Percentiles rank a stretch among this genome's conserved stretches.
Conservation (phyloP, 2,329 filamentous ascomycete species). For the Lasiodiplodia sp. region DNA sequence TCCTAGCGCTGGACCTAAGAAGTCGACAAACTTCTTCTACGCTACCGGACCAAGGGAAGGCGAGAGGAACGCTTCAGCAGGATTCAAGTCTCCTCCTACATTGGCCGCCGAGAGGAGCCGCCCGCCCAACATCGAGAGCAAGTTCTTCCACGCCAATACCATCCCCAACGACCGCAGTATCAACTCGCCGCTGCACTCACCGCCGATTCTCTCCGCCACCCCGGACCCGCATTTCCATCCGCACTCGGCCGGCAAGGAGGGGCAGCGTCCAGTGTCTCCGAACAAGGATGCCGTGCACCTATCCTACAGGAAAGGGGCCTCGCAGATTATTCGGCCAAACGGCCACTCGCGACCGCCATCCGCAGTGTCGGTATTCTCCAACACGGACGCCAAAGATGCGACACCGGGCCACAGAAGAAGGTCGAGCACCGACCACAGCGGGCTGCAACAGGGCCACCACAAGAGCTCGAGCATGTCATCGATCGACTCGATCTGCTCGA, state of each 20-base stretch:
- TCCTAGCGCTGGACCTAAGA: conserved; percentile 43
- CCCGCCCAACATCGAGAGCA: conserved; percentile 47
- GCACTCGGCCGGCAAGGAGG: conserved; percentile 34
- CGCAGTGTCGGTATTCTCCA: conserved; percentile 33
- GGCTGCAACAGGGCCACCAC: conserved; percentile 41
- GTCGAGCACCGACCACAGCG: conserved; percentile 43
- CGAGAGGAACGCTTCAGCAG: conserved; percentile 34
- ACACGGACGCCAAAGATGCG: conserved; percentile 19
- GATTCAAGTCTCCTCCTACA: conserved; percentile 45
- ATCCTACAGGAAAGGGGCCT: conserved; percentile 58
- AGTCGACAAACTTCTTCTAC: conserved; percentile 59
- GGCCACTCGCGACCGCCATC: conserved; percentile 42
- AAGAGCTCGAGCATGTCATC: conserved; percentile 55
- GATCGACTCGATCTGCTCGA: conserved; percentile 49
- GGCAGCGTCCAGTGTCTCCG: conserved; percentile 51
- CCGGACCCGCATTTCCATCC: conserved; percentile 37
- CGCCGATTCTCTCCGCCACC: conserved; percentile 38
- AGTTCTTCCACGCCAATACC: conserved; percentile 77
- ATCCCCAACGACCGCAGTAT: conserved; percentile 48
- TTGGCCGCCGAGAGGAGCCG: conserved; percentile 40
- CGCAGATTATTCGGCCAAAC: conserved; percentile 54
- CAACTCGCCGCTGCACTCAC: conserved; percentile 42
- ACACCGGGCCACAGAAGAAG: conserved; percentile 35
- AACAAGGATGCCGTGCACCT: conserved; percentile 57
- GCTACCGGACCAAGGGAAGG: conserved; percentile 57